Conservation (phyloP, 306 rosid species). For the Vicia sativa region DNA sequence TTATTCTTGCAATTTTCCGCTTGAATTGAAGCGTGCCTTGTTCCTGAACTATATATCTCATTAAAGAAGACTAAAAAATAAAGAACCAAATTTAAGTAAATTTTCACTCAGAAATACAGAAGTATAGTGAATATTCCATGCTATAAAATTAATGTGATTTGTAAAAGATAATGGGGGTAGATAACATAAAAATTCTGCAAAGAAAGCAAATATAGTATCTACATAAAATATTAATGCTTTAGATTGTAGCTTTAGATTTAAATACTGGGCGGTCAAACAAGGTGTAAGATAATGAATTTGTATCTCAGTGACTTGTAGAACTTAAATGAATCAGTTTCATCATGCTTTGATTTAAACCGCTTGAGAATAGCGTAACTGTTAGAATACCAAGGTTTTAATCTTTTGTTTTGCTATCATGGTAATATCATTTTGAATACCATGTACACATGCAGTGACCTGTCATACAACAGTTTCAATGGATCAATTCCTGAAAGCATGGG, state of each 20-base stretch:
- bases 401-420: constrained; percentile 31
- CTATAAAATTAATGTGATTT: constrained; percentile 7
- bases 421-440: constrained; percentile 38
- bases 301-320: constrained; percentile 19
- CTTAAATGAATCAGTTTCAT: constrained; percentile 14
- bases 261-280: not conserved
- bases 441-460: constrained; percentile 75
- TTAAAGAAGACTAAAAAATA: constrained; percentile 2
- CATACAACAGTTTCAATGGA: constrained; percentile 82
- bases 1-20: constrained; percentile 3
- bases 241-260: not conserved
- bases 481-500: constrained; percentile 95
- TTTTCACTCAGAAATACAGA: no score
- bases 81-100: constrained; percentile 4
- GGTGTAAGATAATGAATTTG: constrained; percentile 16
- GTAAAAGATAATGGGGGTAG: not conserved
- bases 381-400: constrained; percentile 11
- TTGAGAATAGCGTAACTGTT: constrained; percentile 22
- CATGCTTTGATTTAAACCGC: constrained; percentile 15
- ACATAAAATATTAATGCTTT: constrained; percentile 1
- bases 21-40: not conserved
- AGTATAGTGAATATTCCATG: constrained; percentile 15
- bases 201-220: not conserved
- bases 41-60: constrained; percentile 13
- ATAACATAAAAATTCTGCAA: not conserved